phyloP scores from a whole-genome alignment of 768 basidiomycete genomes.

The Krasilnikovozyma curviuscula region DNA sequence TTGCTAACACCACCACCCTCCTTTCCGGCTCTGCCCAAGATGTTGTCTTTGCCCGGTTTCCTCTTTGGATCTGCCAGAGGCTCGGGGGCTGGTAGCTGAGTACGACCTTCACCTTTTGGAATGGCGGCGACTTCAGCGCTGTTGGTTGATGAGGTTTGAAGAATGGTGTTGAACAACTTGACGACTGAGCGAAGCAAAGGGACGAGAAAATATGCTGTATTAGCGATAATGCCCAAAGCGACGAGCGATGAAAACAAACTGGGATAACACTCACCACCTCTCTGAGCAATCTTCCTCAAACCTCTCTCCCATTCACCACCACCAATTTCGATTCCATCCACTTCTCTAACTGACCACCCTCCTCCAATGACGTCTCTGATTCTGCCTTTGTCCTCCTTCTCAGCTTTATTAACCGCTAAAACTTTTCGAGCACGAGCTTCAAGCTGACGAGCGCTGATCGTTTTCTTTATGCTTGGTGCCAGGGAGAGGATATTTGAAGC shows the following conservation, averaged over 20 bases:
- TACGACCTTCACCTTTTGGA: too few relatives aligned
- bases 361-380: slow-evolving; percentile 25
- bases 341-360: slow-evolving; percentile 20
- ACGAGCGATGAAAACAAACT: background rate
- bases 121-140: slow-evolving; percentile 15
- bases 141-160: slow-evolving; percentile 20
- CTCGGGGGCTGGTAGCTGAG: slow-evolving; percentile 11
- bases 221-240: background rate
- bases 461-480: slow-evolving; percentile 15
- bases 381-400: slow-evolving; percentile 25
- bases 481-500: slow-evolving; percentile 22
- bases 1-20: slow-evolving; percentile 23
- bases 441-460: slow-evolving; percentile 20
- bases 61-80: slow-evolving; percentile 17
- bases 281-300: slow-evolving; percentile 26
- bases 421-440: slow-evolving; percentile 21
- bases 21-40: slow-evolving; percentile 25
- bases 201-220: background rate
- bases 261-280: slow-evolving; percentile 22
- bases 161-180: slow-evolving; percentile 29
- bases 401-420: slow-evolving; percentile 21
- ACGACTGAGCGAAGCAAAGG: slow-evolving; percentile 18
- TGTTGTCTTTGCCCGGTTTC: slow-evolving; percentile 26
- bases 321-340: slow-evolving; percentile 18
- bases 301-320: slow-evolving; percentile 26